These are phyloP conservation scores for Kurtzmaniella quercitrusa DNA, from an alignment of 1,139 yeast species.

Conservation along the genomic window DNA sequence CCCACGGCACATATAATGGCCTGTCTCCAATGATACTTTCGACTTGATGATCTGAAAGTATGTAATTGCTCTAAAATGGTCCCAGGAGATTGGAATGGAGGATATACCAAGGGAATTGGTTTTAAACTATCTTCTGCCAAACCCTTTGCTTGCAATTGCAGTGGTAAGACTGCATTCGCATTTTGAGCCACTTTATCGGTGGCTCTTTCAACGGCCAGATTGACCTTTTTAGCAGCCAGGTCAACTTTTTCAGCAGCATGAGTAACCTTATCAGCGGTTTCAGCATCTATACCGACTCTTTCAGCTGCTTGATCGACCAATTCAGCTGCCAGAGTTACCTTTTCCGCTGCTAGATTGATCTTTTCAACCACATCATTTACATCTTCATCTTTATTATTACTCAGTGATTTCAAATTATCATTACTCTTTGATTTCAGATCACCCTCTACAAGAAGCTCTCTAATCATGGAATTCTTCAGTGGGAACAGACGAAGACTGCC, in stretches of 20 bases:
- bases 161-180: constrained; percentile 19
- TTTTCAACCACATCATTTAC: too few relatives aligned
- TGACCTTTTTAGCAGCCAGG: neutral
- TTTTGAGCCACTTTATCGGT: neutral
- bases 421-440: too few relatives aligned
- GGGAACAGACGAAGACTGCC: constrained; percentile 50
- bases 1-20: constrained; percentile 50
- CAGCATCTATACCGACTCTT: neutral
- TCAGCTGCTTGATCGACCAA: neutral
- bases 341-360: neutral
- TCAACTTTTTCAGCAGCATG: constrained; percentile 9
- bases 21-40: constrained; percentile 28
- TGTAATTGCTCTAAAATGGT: constrained; percentile 30
- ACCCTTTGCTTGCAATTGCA: constrained; percentile 23
- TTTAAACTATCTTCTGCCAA: constrained; percentile 30
- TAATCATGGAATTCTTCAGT: constrained; percentile 41
- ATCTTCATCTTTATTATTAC: too few relatives aligned
- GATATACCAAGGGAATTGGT: constrained; percentile 42
- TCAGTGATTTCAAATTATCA: too few relatives aligned
- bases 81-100: constrained; percentile 31
- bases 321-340: neutral
- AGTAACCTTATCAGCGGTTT: neutral
- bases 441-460: constrained; percentile 36
- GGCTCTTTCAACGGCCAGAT: constrained; percentile 11
- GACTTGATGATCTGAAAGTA: constrained; percentile 22